Conservation (phyloP, 768 basidiomycete genomes). For the Agrocybe chaxingu region DNA sequence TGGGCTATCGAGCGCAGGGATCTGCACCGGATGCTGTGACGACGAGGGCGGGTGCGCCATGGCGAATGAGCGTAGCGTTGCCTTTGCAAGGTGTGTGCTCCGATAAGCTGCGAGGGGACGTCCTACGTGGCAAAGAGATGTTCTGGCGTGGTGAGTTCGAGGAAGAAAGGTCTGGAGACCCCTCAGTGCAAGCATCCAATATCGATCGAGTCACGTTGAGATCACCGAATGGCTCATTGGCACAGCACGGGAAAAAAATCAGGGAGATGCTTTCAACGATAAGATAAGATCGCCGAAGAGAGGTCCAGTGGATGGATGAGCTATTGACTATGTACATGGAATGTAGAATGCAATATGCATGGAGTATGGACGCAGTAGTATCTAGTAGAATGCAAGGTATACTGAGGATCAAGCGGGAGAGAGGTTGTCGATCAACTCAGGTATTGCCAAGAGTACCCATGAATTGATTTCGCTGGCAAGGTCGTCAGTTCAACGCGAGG, state of each 20-base stretch:
- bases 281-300: slow-evolving; percentile 7
- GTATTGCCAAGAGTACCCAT: slow-evolving; percentile 28
- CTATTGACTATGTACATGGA: no score
- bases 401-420: background rate
- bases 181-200: slow-evolving; percentile 36
- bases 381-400: no score
- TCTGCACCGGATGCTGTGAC: slow-evolving; percentile 48
- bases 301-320: background rate
- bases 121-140: slow-evolving; percentile 29
- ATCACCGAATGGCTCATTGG: background rate
- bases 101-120: slow-evolving; percentile 8
- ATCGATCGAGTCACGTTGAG: slow-evolving; percentile 37
- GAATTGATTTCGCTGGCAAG: slow-evolving; percentile 33
- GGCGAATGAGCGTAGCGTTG: slow-evolving; percentile 23
- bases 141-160: slow-evolving; percentile 28
- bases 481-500: background rate
- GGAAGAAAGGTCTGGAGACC: slow-evolving; percentile 26
- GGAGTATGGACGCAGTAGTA: no score
- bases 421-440: background rate
- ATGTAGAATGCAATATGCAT: no score
- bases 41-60: slow-evolving; percentile 59
- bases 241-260: background rate
- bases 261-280: background rate
- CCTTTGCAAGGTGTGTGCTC: slow-evolving; percentile 13
- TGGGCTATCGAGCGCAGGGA: slow-evolving; percentile 42